These are phyloP conservation scores for Aspergillus ustus DNA, from an alignment of 2,329 filamentous ascomycete species.

Conservation along the genomic window DNA sequence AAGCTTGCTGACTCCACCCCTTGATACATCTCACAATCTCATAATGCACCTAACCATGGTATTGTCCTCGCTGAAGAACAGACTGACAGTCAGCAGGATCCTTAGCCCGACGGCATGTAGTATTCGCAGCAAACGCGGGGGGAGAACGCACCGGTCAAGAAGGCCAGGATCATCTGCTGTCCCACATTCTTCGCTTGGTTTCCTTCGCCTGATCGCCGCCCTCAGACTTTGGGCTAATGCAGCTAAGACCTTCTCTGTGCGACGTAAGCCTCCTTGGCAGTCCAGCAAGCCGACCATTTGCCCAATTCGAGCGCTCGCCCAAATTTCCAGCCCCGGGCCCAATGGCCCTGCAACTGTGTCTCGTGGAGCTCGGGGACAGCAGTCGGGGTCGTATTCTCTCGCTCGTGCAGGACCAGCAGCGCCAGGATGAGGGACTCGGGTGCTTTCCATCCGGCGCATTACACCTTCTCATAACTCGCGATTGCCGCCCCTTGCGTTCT, in stretches of 20 bases:
- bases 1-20: background rate
- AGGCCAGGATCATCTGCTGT: background rate
- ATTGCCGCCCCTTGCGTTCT: background rate
- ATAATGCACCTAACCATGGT: background rate
- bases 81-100: background rate
- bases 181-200: background rate
- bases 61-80: background rate
- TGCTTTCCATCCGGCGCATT: background rate
- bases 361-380: background rate
- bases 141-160: background rate
- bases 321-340: background rate
- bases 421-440: background rate
- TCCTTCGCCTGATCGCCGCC: background rate
- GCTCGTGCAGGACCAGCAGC: background rate
- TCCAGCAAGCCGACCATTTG: background rate
- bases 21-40: background rate
- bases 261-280: background rate
- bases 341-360: background rate
- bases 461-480: background rate
- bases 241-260: background rate
- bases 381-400: background rate
- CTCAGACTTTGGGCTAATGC: background rate
- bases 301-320: background rate
- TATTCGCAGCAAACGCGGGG: background rate
- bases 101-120: too few species aligned